Conservation (phyloP, 225 moss, liverwort and hornwort genomes). For the Ulota crispa region DNA sequence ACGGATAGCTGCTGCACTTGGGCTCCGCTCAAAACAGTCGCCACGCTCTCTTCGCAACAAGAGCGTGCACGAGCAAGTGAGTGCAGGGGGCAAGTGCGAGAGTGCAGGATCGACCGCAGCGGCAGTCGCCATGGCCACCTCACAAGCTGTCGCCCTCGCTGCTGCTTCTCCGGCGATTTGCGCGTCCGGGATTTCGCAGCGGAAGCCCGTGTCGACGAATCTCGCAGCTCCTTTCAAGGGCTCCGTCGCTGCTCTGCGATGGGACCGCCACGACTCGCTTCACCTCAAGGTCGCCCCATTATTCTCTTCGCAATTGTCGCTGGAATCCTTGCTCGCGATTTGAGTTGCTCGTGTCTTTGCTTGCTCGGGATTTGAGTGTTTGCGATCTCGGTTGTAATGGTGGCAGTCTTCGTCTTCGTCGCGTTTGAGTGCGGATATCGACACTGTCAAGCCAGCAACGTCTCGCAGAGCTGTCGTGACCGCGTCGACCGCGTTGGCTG, state of each 20-base stretch:
- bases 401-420: conserved; percentile 25
- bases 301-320: background rate
- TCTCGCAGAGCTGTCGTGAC: conserved; percentile 36
- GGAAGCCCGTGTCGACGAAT: background rate
- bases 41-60: background rate
- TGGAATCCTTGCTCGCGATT: background rate
- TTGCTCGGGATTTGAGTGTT: background rate
- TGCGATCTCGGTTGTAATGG: background rate
- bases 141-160: conserved; percentile 32
- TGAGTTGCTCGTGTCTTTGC: background rate
- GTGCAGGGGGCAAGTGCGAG: too few relatives aligned
- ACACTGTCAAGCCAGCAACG: conserved; percentile 16
- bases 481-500: conserved; percentile 19
- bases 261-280: conserved; percentile 17
- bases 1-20: conserved; percentile 5
- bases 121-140: conserved; percentile 50
- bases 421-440: conserved; percentile 30
- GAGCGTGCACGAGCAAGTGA: background rate
- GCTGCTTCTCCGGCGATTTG: conserved; percentile 18
- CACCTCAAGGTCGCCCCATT: conserved; percentile 32
- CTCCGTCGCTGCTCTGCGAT: conserved; percentile 42
- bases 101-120: conserved; percentile 2
- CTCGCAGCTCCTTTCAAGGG: conserved; percentile 45
- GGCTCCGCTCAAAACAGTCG: background rate
- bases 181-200: conserved; percentile 16